phyloP scores from a whole-genome alignment of 139 green algal genomes.

The Coccomyxa sp. region DNA sequence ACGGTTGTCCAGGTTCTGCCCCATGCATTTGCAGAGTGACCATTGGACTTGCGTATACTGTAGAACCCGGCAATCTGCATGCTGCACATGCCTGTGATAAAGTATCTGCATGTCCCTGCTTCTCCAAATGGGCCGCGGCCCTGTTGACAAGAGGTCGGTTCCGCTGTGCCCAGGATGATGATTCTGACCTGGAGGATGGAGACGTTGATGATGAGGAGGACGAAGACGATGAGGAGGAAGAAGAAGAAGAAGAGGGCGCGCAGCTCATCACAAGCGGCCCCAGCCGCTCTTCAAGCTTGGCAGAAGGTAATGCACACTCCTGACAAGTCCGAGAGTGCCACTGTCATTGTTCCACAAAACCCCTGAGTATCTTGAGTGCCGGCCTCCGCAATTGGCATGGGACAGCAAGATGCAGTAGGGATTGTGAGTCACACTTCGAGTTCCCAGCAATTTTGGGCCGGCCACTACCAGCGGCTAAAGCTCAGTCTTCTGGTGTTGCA shows the following conservation, averaged over 20 bases:
- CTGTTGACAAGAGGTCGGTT: neutral
- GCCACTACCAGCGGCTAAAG: neutral
- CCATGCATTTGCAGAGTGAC: too few species aligned
- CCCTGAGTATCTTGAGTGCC: neutral
- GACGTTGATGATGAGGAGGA: constrained; percentile 25
- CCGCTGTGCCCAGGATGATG: neutral
- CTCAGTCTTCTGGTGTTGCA: neutral
- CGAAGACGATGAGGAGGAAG: constrained; percentile 22
- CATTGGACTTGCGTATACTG: neutral
- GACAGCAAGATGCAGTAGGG: neutral
- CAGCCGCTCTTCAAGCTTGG: neutral
- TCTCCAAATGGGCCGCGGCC: neutral
- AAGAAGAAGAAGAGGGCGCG: neutral
- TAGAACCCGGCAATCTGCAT: neutral
- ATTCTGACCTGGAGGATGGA: constrained; percentile 1
- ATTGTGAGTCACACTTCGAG: neutral
- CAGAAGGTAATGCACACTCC: neutral
- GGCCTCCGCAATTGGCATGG: neutral
- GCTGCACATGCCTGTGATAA: neutral
- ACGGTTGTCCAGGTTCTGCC: neutral
- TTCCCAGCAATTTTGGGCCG: neutral
- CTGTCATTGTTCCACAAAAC: neutral
- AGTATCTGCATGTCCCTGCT: neutral
- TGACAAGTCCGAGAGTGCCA: neutral
- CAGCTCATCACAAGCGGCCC: neutral